Evolutionary conservation across 2,329 filamentous ascomycete genomes (phyloP), one percentile per base, ranked within the genome.

Genomic region (Aspergillus nomiae): DNA sequence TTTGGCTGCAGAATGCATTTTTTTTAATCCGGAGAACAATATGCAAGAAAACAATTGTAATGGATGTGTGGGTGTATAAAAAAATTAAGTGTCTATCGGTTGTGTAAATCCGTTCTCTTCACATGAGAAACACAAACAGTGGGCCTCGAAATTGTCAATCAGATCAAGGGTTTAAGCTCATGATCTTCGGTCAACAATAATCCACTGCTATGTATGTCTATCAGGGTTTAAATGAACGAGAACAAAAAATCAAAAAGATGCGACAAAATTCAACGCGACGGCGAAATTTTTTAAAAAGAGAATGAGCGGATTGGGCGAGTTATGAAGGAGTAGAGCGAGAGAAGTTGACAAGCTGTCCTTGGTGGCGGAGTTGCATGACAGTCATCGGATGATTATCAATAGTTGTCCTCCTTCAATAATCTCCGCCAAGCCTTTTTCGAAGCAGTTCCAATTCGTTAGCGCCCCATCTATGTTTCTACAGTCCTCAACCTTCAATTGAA

Each of bases 1-100:
- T 67, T 82, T 81, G 62, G 83, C 80, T 59, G 85, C 83, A 61
- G 81, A 76, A 69, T 81, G 83, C 86, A 87, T 87, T 45, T 68
- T 71, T 24, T 46, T 67, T 71, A 24, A 58, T 58, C 30, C 36
- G 34, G 54, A 53, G 45, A 30, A n/a, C 26, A 24, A 28, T n/a
- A 14, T 38, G 43, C 8, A 30, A 24, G 26, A 28, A 14, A 50
- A n/a, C 41, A n/a, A 32, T 3, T 34, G 12, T 54, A 53, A 21
- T 38, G 2, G 28, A 53, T 55, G 10, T 12, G 26, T 50, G 53
- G 30, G 53, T n/a, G 53, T 7, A 24, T 43, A 56, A 11, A 59
- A 59, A 56, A 38, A 3, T 51, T 51, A 19, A 4, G 48, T 51
- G 48, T 51, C 48, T 51, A 24, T 51, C 21, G 28, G 48, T 32